A percentile compares a stretch with the other conserved stretches of the same genome.
These are phyloP conservation scores for Eucalyptus guilfoylei DNA, from an alignment of 345 rosid species.

Conservation along the genomic window DNA sequence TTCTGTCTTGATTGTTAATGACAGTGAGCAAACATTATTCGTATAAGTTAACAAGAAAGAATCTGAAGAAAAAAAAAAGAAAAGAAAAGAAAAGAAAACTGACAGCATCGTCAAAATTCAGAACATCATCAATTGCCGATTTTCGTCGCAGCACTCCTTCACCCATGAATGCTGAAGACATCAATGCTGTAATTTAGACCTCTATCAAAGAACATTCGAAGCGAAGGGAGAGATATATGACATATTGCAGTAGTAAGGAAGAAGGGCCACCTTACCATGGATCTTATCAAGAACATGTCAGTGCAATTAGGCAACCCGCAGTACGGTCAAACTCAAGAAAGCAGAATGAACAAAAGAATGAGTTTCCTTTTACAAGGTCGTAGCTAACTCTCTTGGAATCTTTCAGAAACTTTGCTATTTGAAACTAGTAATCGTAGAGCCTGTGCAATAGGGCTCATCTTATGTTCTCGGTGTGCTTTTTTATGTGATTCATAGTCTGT, in stretches of 20 bases:
- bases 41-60: not conserved
- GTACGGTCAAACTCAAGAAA: not conserved
- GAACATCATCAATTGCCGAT: not conserved
- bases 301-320: not conserved
- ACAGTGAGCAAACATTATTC: not conserved
- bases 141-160: not conserved
- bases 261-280: not conserved
- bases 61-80: not conserved
- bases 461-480: not conserved
- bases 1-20: not conserved
- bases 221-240: not conserved
- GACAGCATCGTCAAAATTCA: not conserved
- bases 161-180: not conserved
- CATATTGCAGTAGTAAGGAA: not conserved
- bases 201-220: not conserved
- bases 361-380: not conserved
- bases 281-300: not conserved
- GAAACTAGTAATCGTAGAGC: not conserved
- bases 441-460: not conserved
- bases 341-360: not conserved
- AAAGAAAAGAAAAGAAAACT: not conserved
- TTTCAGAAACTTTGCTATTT: not conserved
- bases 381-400: not conserved
- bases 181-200: not conserved
- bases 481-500: not conserved